Percentiles rank a stretch among this genome's conserved stretches.
phyloP scores from a whole-genome alignment of 306 rosid species.

The Glycyrrhiza uralensis region DNA sequence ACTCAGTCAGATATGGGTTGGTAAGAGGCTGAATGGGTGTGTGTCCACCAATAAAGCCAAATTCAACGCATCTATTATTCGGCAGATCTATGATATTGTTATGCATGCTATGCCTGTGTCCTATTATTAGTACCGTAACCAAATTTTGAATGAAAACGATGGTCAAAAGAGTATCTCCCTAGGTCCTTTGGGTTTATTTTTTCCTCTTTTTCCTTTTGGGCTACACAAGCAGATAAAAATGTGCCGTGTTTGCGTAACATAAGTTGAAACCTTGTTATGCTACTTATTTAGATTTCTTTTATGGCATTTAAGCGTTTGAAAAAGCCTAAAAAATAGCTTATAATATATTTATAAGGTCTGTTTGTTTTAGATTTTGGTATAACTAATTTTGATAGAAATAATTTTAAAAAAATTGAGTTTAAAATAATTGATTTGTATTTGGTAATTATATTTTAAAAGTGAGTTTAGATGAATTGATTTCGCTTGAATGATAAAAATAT shows the following conservation, averaged over 20 bases:
- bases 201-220: neutral
- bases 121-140: neutral
- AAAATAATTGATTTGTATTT: too few species aligned
- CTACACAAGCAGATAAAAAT: neutral
- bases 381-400: too few species aligned
- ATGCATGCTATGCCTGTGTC: neutral
- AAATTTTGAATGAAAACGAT: neutral
- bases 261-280: neutral
- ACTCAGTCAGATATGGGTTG: neutral
- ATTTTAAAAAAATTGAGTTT: too few species aligned
- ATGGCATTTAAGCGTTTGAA: too few species aligned
- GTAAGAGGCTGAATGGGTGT: neutral
- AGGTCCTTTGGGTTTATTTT: neutral
- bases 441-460: too few species aligned
- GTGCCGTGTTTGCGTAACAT: neutral
- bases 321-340: too few species aligned
- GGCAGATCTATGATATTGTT: neutral
- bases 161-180: neutral
- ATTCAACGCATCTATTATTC: slow-evolving; percentile 15
- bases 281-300: too few species aligned
- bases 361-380: too few species aligned
- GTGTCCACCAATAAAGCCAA: slow-evolving; percentile 2
- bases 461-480: too few species aligned
- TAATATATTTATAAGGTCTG: too few species aligned
- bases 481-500: too few species aligned